Base-by-base conservation (phyloP, 306 rosid species). In the Malus fusca region DNA sequence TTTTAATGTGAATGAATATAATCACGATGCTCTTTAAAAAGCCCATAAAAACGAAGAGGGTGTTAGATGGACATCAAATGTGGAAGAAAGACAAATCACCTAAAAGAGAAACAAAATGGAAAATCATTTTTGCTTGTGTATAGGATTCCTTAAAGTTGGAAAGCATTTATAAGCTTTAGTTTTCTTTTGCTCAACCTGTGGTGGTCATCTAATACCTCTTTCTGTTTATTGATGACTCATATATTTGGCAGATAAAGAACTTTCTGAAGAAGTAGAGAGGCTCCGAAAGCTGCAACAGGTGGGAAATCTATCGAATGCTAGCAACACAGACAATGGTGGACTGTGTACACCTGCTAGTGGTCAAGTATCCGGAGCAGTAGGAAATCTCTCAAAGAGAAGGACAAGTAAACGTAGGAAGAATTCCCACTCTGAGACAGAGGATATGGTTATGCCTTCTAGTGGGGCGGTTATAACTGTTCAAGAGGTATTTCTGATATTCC, bases 241-340 rank as follows among this genome's bases (percentile, higher is more conserved):
- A 80, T 75, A 79, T 79, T 65, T 74, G 66, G 77, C 91, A 94
- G 97, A 80, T 82, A 86, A 83, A 69, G 82, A 78, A 51, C 95
- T 95, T 77, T 52, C 82, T 66, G 88, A 85, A 84, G 93, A 95
- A 88, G 69, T 90, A 73, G 91, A 78, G 77, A 90, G 81, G 72
- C 80, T 92, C 40, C 83, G 25, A 75, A 86, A 80, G 85, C 78
- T 75, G 43, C 84, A 74, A 28, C 85, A 70, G 74, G 88, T 82
- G 61, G 77, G 84, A 79, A 72, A 68, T 76, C 33, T 80, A 83
- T 75, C 72, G 59, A 82, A 75, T 78, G 73, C 76, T 58, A 70
- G 61, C 40, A 72, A 58, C 35, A 77, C 71, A 18, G 63, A 68
- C 35, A 71, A 69, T 46, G 75, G 65, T 48, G 63, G 42, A 46